A percentile compares a stretch with the other conserved stretches of the same genome.
Conservation (phyloP, 352 stramenopile species). For the Plasmopara halstedii region DNA sequence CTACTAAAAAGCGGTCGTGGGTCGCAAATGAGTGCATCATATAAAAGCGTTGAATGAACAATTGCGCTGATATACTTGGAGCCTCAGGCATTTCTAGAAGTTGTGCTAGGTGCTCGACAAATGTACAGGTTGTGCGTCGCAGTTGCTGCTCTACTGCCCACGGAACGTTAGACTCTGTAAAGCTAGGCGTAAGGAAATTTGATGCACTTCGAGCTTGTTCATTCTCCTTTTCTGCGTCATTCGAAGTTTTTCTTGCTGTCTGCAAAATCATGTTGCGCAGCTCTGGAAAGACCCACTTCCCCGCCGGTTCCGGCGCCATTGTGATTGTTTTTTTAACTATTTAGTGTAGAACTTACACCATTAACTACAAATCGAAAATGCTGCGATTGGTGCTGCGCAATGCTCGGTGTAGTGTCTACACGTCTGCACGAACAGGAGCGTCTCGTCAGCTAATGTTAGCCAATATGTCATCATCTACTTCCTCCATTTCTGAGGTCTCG, state of each 20-base stretch:
- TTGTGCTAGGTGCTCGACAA: slow-evolving; percentile 55
- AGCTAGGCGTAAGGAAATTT: slow-evolving; percentile 40
- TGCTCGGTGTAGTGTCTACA: slow-evolving; percentile 6
- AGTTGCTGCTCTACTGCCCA: slow-evolving; percentile 58
- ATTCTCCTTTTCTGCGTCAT: slow-evolving; percentile 25
- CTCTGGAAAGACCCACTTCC: slow-evolving; percentile 42
- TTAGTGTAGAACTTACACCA: no score
- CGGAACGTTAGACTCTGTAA: slow-evolving; percentile 31
- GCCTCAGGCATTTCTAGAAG: slow-evolving; percentile 56
- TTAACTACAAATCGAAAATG: slow-evolving; percentile 14
- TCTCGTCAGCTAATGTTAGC: slow-evolving; percentile 9
- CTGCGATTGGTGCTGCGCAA: slow-evolving; percentile 22
- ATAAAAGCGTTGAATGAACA: slow-evolving; percentile 75
- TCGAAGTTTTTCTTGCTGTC: neutral
- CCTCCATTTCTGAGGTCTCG: slow-evolving; percentile 9
- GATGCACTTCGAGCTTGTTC: neutral
- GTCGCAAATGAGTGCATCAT: slow-evolving; percentile 68
- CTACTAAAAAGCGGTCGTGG: slow-evolving; percentile 76
- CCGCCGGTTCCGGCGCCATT: slow-evolving; percentile 17
- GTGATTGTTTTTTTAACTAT: no score
- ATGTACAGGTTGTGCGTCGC: slow-evolving; percentile 53
- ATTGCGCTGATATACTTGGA: slow-evolving; percentile 44
- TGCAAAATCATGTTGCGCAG: slow-evolving; percentile 31
- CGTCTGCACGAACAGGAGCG: neutral
- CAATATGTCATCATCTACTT: neutral